Conservation (phyloP, 139 green algal species). For the Pedinophyceae sp. region DNA sequence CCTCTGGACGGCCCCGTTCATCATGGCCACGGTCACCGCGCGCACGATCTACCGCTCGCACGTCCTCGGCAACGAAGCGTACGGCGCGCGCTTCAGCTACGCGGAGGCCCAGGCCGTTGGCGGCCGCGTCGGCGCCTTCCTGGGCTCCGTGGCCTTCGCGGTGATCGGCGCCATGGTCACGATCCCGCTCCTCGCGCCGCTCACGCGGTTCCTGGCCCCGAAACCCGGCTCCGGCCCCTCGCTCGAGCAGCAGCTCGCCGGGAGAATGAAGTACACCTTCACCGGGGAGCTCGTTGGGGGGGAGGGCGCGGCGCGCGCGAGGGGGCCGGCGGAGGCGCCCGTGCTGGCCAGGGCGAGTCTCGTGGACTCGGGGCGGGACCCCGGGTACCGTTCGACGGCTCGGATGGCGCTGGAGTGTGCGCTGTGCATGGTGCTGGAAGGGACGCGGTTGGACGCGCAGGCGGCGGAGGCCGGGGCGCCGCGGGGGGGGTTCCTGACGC, state of each 20-base stretch:
- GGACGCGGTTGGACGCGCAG: not conserved
- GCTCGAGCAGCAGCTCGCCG: not conserved
- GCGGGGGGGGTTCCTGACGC: too few relatives aligned
- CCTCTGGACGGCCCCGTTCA: slow-evolving; percentile 32
- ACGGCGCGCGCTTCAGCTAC: slow-evolving; percentile 36
- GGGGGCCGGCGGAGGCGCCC: not conserved
- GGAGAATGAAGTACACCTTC: not conserved
- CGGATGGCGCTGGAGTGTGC: slow-evolving; percentile 52
- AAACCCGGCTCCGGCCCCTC: not conserved
- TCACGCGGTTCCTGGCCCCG: slow-evolving; percentile 5
- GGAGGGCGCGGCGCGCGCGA: not conserved
- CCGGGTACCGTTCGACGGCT: slow-evolving; percentile 46
- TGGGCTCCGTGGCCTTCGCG: slow-evolving; percentile 1
- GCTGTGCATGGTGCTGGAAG: slow-evolving; percentile 24
- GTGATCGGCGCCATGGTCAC: slow-evolving; percentile 8
- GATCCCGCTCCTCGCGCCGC: slow-evolving; percentile 8
- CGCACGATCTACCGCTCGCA: slow-evolving; percentile 45
- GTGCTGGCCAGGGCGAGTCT: not conserved
- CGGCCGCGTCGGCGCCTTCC: slow-evolving; percentile 6
- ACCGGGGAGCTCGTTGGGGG: not conserved
- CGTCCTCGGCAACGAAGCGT: slow-evolving; percentile 19
- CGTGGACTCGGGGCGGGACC: slow-evolving; percentile 20
- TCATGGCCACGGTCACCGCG: slow-evolving; percentile 47
- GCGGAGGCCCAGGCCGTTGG: slow-evolving; percentile 18
- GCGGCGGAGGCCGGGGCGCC: too few relatives aligned